A percentile compares a stretch with the other conserved stretches of the same genome.
These are phyloP conservation scores for Papiliotrema terrestris DNA, from an alignment of 1,284 basidiomycete genomes.

Conservation along the genomic window DNA sequence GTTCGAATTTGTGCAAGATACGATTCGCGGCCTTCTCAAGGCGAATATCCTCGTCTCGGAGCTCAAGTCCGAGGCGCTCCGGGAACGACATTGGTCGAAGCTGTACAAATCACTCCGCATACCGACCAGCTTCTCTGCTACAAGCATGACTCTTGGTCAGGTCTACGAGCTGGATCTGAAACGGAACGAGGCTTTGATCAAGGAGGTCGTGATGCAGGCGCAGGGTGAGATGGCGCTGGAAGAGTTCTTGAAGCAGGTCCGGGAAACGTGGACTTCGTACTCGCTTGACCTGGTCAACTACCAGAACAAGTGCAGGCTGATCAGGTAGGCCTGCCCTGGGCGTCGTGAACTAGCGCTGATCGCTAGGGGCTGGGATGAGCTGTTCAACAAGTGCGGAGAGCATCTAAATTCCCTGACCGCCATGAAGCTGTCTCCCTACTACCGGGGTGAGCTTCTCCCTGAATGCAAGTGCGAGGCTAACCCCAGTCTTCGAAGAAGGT, in stretches of 20 bases:
- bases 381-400: slow-evolving; percentile 94
- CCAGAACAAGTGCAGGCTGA: slow-evolving; percentile 96
- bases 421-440: slow-evolving; percentile 97
- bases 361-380: slow-evolving; percentile 88
- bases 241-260: slow-evolving; percentile 91
- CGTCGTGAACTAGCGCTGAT: slow-evolving; percentile 4
- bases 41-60: slow-evolving; percentile 85
- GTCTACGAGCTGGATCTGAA: slow-evolving; percentile 97
- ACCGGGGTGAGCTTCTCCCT: slow-evolving; percentile 63
- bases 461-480: neutral
- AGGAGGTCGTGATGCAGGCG: slow-evolving; percentile 94
- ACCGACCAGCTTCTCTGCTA: slow-evolving; percentile 63
- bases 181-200: slow-evolving; percentile 84
- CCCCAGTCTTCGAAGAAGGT: slow-evolving; percentile 85
- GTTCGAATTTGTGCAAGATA: slow-evolving; percentile 96
- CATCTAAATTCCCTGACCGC: slow-evolving; percentile 93
- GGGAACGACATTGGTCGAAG: slow-evolving; percentile 98
- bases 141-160: slow-evolving; percentile 87
- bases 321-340: slow-evolving; percentile 58
- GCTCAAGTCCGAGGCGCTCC: slow-evolving; percentile 93
- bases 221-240: slow-evolving; percentile 97
- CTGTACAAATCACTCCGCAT: slow-evolving; percentile 84
- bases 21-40: slow-evolving; percentile 79
- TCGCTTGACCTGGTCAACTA: slow-evolving; percentile 96
- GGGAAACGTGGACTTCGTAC: slow-evolving; percentile 95